Evolutionary conservation across 208 protist species (phyloP), one percentile per base, ranked within the genome.

Genomic region (Acanthamoeba healyi): DNA sequence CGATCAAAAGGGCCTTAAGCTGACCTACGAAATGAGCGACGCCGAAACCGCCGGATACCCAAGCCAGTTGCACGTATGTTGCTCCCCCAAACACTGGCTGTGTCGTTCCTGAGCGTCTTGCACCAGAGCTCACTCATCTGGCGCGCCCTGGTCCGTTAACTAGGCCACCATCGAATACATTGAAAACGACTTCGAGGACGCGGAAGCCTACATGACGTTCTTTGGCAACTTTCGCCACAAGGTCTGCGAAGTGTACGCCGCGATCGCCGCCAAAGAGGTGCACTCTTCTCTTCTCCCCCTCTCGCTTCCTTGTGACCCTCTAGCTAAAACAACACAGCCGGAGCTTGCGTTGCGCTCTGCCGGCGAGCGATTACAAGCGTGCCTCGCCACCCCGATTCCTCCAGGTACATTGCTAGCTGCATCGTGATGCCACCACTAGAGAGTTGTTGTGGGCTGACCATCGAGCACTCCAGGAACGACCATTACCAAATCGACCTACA

Each of bases 141-240:
- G n/a, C n/a, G n/a, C n/a, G n/a, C n/a, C n/a, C n/a, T n/a, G n/a
- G n/a, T n/a, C n/a, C n/a, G n/a, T n/a, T n/a, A n/a, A n/a, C n/a
- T n/a, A 40, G 67, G 67, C 38, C 9, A 51, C 72, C 9, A 32
- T 82, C 14, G 72, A 82, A 42, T 26, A 54, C n/a, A 42, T 82
- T 32, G 42, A 82, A 9, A 82, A 46, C 26, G 36, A 82, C 10
- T 82, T 82, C 26, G 72, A 82, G 42, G 72, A 82, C 38, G 42
- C n/a, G 19, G 42, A 82, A 5, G 72, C 34, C 42, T 82, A 82
- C 26, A 6, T 36, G 10, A 29, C 9, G 6, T 10, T 82, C 5
- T 7, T 12, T 10, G n/a, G 36, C 38, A 12, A 9, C 38, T 7
- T 82, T 6, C 72, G 72, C 7, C 6, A 6, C 26, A 70, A 34